Evolutionary conservation across 1,284 basidiomycete genomes (phyloP).

Genomic region (Albatrellus sp.): DNA sequence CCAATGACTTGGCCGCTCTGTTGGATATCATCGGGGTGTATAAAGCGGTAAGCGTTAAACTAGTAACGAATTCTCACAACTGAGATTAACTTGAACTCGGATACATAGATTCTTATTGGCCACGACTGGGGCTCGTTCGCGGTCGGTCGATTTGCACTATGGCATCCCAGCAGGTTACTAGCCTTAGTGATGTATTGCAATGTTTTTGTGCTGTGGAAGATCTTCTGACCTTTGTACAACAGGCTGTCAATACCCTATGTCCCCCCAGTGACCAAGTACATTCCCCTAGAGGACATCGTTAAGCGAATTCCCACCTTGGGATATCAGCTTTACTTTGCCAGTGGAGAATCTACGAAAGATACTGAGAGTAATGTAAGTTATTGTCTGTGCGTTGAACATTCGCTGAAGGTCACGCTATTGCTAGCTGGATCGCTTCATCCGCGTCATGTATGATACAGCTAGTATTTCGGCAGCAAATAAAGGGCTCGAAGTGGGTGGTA

Average conservation of each 20-base stretch:
- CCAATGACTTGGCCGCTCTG: conserved; percentile 48
- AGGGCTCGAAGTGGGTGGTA: neutral
- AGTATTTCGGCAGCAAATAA: neutral
- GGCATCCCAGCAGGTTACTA: conserved; percentile 46
- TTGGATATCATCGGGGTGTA: conserved; percentile 39
- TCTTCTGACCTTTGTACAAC: neutral
- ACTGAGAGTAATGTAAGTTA: conserved; percentile 38
- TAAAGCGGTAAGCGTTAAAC: conserved; percentile 31
- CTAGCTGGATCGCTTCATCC: conserved; percentile 9
- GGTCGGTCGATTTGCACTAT: conserved; percentile 50
- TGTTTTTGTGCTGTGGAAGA: neutral
- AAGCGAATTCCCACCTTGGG: conserved; percentile 39
- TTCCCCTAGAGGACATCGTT: conserved; percentile 36
- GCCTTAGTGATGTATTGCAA: conserved; percentile 43
- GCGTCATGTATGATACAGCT: conserved; percentile 10
- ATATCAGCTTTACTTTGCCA: conserved; percentile 54
- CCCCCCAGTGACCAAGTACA: conserved; percentile 37
- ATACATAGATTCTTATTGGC: conserved; percentile 48
- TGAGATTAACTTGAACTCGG: neutral
- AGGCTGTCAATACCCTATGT: conserved; percentile 54
- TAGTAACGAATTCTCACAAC: neutral
- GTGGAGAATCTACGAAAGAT: conserved; percentile 31
- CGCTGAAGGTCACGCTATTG: neutral
- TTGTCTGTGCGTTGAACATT: neutral
- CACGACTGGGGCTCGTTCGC: conserved; percentile 64